Base-by-base conservation (phyloP, 1,284 basidiomycete species). In the Pseudozyma hubeiensis region DNA sequence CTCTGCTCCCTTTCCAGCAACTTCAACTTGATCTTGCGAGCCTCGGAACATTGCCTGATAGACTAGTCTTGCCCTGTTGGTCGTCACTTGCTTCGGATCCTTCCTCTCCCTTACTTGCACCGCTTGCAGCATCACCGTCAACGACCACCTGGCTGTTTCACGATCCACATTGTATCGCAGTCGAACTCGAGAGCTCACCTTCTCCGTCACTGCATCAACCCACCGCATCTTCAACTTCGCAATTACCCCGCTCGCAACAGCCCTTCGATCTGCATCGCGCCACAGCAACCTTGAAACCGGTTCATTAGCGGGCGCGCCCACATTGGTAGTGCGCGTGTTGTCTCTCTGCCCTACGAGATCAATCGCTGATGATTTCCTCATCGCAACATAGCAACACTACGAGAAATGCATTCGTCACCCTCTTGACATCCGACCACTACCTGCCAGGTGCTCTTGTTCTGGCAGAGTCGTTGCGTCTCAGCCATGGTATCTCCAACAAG, bases 381-480 rank as follows among this genome's bases (percentile, higher is more conserved):
- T 50, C 60, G 45, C 57, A 50, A 29, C 46, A 40, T 30, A 54
- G 13, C 5, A 5, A 24, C 47, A 45, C 49, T 46, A 50, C 53
- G 30, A 61, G 58, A 80, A 93, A 81, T 69, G 82, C 83, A 44
- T 80, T 81, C 49, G 80, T 81, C 46, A 94, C 94, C 37, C 91
- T 97, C 74, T 86, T 97, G 81, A 94, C 94, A 51, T 92, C 93
- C 37, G 91, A 95, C 81, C 88, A 89, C 19, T 99, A 98, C 86
- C 90, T 98, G 47, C 93, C 94, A 40, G 96, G 96, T 58, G 93
- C 92, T 19, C 90, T 98, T 71, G 90, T 92, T 59, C 87, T 94
- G 74, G 91, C 90, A 39, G 91, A 92, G 59, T 92, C 94, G 19
- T 93, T 81, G 7, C 73, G 78, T 31, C 62, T 70, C 41, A 65